Conservation (phyloP, 176 grass and related monocot species). For the Zea luxurians region DNA sequence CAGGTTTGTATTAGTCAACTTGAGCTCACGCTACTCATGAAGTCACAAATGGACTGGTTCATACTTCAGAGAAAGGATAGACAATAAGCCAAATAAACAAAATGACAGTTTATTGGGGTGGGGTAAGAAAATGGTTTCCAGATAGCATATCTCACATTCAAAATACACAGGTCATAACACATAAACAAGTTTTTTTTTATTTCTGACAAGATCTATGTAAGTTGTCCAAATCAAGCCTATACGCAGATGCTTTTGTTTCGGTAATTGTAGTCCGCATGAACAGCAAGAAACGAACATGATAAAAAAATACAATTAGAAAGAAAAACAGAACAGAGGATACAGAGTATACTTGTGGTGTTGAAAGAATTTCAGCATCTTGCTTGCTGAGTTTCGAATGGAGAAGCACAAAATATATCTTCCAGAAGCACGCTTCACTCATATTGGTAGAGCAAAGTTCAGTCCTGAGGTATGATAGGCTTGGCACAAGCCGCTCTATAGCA, state of each 20-base stretch:
- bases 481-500: slow-evolving; percentile 57
- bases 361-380: slow-evolving; percentile 63
- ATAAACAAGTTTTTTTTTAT: slow-evolving; percentile 7
- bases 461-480: slow-evolving; percentile 61
- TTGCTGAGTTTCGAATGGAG: slow-evolving; percentile 62
- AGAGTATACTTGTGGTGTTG: slow-evolving; percentile 52
- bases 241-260: background rate
- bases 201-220: slow-evolving; percentile 16
- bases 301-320: background rate
- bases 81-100: background rate
- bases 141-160: slow-evolving; percentile 6
- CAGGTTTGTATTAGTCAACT: background rate
- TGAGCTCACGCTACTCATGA: background rate
- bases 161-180: slow-evolving; percentile 15
- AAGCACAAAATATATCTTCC: slow-evolving; percentile 90
- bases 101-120: background rate
- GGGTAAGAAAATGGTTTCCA: background rate
- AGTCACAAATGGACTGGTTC: background rate
- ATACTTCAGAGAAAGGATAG: background rate
- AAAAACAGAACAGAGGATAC: slow-evolving; percentile 12
- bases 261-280: slow-evolving; percentile 11
- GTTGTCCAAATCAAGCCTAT: background rate
- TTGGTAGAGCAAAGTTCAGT: slow-evolving; percentile 57
- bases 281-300: slow-evolving; percentile 21
- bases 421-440: slow-evolving; percentile 77